These are phyloP conservation scores for Aspergillus calidoustus DNA, from an alignment of 2,329 filamentous ascomycete species.

Conservation along the genomic window DNA sequence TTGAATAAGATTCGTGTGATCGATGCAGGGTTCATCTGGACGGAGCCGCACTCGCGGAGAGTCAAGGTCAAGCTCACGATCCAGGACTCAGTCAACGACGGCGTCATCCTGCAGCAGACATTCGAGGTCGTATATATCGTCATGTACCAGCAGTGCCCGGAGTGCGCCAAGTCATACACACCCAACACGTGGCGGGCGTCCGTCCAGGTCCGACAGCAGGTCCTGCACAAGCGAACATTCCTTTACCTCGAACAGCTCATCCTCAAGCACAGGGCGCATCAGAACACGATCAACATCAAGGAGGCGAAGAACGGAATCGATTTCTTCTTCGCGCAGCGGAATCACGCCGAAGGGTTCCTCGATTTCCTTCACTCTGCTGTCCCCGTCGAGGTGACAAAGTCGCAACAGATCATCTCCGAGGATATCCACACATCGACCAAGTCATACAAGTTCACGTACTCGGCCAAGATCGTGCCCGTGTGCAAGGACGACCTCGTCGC, in stretches of 20 bases:
- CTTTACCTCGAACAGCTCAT: conserved; percentile 90
- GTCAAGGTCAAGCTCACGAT: conserved; percentile 21
- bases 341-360: conserved; percentile 89
- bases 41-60: conserved; percentile 20
- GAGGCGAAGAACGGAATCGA: conserved; percentile 95
- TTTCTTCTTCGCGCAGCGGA: conserved; percentile 89
- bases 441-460: conserved; percentile 94
- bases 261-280: conserved; percentile 88
- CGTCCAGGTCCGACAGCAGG: conserved; percentile 96
- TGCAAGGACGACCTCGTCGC: conserved; percentile 98
- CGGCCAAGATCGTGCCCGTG: conserved; percentile 86
- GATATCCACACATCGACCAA: conserved; percentile 89
- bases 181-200: conserved; percentile 93
- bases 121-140: conserved; percentile 21
- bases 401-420: conserved; percentile 91
- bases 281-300: conserved; percentile 96
- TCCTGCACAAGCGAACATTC: conserved; percentile 89
- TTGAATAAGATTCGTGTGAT: conserved; percentile 20
- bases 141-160: conserved; percentile 78
- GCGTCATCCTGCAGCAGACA: conserved; percentile 18
- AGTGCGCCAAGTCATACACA: conserved; percentile 94
- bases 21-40: conserved; percentile 21
- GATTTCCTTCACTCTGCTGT: conserved; percentile 86
- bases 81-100: conserved; percentile 17
- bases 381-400: conserved; percentile 78